phyloP scores from a whole-genome alignment of 768 basidiomycete genomes.

The Candolleomyces aberdarensis region DNA sequence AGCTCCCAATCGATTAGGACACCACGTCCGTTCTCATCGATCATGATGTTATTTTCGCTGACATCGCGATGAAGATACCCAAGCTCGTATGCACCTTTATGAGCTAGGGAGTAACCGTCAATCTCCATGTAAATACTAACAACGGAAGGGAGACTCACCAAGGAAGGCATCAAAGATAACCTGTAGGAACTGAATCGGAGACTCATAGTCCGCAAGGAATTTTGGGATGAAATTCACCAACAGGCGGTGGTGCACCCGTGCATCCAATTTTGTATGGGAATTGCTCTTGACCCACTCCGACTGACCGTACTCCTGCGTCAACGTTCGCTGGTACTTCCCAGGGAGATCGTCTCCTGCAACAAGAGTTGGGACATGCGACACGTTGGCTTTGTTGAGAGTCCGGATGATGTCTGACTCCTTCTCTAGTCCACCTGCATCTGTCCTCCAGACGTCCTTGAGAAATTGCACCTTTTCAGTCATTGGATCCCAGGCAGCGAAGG shows the following conservation, averaged over 20 bases:
- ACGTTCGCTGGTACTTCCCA: constrained; percentile 4
- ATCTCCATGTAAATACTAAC: background rate
- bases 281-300: constrained; percentile 14
- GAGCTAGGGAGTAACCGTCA: background rate
- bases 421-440: constrained; percentile 2
- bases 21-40: too few relatives aligned
- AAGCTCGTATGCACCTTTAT: background rate
- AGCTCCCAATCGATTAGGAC: too few relatives aligned
- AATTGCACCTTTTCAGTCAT: constrained; percentile 16
- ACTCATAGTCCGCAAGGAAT: constrained; percentile 5
- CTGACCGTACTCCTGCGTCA: constrained; percentile 7
- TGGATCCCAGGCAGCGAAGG: constrained; percentile 15
- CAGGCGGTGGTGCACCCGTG: constrained; percentile 19
- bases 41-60: too few relatives aligned
- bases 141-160: background rate
- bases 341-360: constrained; percentile 27
- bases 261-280: background rate
- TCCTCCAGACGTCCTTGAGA: constrained; percentile 30
- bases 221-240: constrained; percentile 15
- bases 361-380: constrained; percentile 22
- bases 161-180: background rate
- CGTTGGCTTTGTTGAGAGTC: constrained; percentile 12
- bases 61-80: background rate
- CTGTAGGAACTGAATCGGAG: background rate
- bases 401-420: constrained; percentile 20